Conservation (phyloP, 108 stramenopile species). For the Cyclostephanos tholiformis region DNA sequence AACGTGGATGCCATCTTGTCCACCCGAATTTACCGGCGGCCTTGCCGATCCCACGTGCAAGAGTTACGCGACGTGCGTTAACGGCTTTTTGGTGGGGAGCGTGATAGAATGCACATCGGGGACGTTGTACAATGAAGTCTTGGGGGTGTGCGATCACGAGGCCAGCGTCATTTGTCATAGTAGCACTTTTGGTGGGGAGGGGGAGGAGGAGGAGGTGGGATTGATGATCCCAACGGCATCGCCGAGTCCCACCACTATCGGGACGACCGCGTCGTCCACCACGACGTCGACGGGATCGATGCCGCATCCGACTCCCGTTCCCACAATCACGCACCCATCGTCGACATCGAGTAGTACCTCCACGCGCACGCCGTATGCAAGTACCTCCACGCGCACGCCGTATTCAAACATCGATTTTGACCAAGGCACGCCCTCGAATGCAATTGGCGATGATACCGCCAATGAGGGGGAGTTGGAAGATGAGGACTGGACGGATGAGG, state of each 20-base stretch:
- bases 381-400: slow-evolving; percentile 17
- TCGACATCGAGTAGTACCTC: not conserved
- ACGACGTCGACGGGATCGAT: too few relatives aligned
- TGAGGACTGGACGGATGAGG: too few relatives aligned
- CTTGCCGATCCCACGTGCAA: slow-evolving; percentile 25
- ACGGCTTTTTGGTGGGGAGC: slow-evolving; percentile 4
- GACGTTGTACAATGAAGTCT: slow-evolving; percentile 23
- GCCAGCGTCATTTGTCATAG: slow-evolving; percentile 11
- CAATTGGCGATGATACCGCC: too few relatives aligned
- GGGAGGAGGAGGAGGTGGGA: too few relatives aligned
- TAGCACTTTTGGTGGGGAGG: slow-evolving; percentile 2
- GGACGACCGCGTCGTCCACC: slow-evolving; percentile 10
- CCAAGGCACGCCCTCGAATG: too few relatives aligned
- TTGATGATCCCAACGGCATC: too few relatives aligned
- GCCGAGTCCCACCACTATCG: slow-evolving; percentile 22
- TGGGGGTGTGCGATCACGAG: slow-evolving; percentile 23
- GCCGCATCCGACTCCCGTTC: too few relatives aligned
- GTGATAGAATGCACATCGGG: slow-evolving; percentile 9
- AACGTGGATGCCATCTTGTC: too few relatives aligned
- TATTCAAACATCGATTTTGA: slow-evolving; percentile 27
- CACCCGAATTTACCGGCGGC: not conserved
- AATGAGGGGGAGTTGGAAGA: too few relatives aligned
- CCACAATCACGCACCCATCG: too few relatives aligned
- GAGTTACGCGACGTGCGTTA: slow-evolving; percentile 25
- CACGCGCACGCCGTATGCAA: too few relatives aligned